Evolutionary conservation across 1,139 yeast species (phyloP), one percentile per base, ranked within the genome.

Genomic region (Lodderomyces beijingensis): DNA sequence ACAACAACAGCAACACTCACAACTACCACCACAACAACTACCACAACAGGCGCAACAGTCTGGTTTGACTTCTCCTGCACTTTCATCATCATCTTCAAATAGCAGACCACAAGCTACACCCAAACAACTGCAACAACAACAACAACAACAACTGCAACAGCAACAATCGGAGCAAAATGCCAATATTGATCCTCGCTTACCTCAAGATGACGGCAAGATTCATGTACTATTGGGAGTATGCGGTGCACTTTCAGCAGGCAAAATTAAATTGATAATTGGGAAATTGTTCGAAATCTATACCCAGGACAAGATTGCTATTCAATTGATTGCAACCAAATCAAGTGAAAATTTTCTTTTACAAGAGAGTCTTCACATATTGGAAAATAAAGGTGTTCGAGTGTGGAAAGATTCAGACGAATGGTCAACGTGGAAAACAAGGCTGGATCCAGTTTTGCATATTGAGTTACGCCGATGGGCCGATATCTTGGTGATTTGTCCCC

Each of bases 391-490:
- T 36, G 74, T 86, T 5, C 73, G 79, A 34, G 71, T 87, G 7
- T 89, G 96, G 96, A 73, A 85, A 49, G 96, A 89, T 54, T 66
- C 72, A 30, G 97, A 89, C 54, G 97, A 89, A 59, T 89, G 96
- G 96, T 70, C 65, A 30, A 79, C 87, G 3, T 88, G 96, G 96
- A 73, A 74, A 49, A 65, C 71, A 30, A 72, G 96, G 44, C 77
- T 87, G 32, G 96, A 88, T 57, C 96, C 96, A 1, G 96, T 88
- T 18, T 66, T 89, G 44, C 96, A 89, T 57, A 88, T 88, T 48
- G 96, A 89, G 59, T 67, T 89, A 39, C 76, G 96, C 45, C 74
- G 95, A 47, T 89, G 97, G 97, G 97, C 96, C 0, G 96, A 89
- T 59, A 80, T 89, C 20, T 66, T 89, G 34, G 71, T 88, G 23